A percentile compares a stretch with the other conserved stretches of the same genome.
phyloP scores from a whole-genome alignment of 176 grass and related monocot species.

The Bonia amplexicaulis region DNA sequence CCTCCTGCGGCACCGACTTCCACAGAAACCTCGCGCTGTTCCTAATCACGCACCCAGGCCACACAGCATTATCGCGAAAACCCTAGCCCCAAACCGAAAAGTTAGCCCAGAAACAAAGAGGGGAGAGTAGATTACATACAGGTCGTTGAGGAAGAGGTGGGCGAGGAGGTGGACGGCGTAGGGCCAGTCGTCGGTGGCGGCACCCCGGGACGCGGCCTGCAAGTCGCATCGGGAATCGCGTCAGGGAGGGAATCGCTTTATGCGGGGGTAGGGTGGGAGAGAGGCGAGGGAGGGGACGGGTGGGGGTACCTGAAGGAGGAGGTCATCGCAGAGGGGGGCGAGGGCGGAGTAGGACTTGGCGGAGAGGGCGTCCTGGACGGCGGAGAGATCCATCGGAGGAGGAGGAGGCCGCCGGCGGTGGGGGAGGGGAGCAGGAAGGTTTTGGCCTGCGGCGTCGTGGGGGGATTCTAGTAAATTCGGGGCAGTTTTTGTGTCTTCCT shows the following conservation, averaged over 20 bases:
- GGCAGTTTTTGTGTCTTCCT: neutral
- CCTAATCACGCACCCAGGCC: slow-evolving; percentile 34
- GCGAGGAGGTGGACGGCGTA: slow-evolving; percentile 80
- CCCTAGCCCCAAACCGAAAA: slow-evolving; percentile 1
- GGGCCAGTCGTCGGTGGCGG: slow-evolving; percentile 70
- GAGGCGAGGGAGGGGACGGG: neutral
- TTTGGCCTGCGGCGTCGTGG: neutral
- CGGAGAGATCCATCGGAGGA: slow-evolving; percentile 64
- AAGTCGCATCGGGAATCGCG: neutral
- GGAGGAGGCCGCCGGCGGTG: slow-evolving; percentile 6
- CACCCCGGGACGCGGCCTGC: slow-evolving; percentile 58
- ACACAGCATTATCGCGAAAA: neutral
- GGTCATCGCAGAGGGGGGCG: slow-evolving; percentile 66
- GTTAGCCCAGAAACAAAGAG: neutral
- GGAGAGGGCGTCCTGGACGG: slow-evolving; percentile 51
- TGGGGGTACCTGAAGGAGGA: slow-evolving; percentile 48
- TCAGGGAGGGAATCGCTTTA: slow-evolving; percentile 4
- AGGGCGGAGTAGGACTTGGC: slow-evolving; percentile 44
- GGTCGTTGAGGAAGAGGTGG: slow-evolving; percentile 71
- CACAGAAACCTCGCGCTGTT: slow-evolving; percentile 81
- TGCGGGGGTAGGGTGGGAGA: neutral
- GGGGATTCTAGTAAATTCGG: neutral
- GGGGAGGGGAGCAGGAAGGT: neutral
- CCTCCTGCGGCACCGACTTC: slow-evolving; percentile 73
- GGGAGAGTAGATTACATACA: slow-evolving; percentile 30